Evolutionary conservation across 148 eudicot genomes (phyloP).

Genomic region (Talinum fruticosum): DNA sequence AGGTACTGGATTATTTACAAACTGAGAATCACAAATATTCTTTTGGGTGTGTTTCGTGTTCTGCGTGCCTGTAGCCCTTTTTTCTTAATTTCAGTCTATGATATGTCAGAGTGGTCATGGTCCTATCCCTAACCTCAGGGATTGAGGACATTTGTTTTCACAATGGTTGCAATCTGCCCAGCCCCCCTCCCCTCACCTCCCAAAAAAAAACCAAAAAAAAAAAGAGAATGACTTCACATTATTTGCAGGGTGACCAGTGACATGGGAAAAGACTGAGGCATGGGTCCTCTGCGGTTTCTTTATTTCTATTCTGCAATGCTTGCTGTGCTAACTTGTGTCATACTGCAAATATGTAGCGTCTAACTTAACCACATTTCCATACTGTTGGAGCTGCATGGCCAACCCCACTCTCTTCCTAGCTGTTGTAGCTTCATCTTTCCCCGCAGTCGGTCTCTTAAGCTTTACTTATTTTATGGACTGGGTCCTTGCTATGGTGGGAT

Average conservation of each 20-base stretch:
- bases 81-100: too few species aligned
- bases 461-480: background rate
- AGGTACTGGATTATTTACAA: constrained; percentile 40
- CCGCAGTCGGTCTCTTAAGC: background rate
- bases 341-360: background rate
- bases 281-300: background rate
- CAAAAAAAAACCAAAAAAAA: too few species aligned
- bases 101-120: too few species aligned
- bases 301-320: background rate
- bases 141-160: background rate
- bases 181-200: background rate
- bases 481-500: background rate
- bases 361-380: background rate
- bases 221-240: too few species aligned
- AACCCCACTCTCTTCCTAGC: background rate
- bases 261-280: background rate
- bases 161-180: background rate
- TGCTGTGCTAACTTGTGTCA: background rate
- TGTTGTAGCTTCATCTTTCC: background rate
- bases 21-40: background rate
- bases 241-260: background rate
- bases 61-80: too few species aligned
- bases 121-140: background rate
- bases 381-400: background rate
- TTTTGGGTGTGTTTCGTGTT: too few species aligned